Evolutionary conservation across 495 filamentous ascomycete species (phyloP), one percentile per base, ranked within the genome.

Genomic region (Cenococcum geophilum): DNA sequence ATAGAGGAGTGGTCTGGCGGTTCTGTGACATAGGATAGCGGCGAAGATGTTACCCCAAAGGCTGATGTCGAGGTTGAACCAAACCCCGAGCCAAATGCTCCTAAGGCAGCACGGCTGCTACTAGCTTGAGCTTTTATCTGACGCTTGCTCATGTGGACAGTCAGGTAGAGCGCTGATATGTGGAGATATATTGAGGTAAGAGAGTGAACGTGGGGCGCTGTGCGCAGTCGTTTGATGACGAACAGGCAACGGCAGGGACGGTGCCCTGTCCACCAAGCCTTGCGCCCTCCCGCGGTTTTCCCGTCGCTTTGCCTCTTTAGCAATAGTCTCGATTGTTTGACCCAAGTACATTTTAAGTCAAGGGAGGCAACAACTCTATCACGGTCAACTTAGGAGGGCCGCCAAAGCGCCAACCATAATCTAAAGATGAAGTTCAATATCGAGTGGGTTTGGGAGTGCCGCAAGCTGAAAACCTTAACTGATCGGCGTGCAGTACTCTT

Each of bases 381-480:
- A n/a, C 20, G 32, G 16, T 18, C 51, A n/a, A 18, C 60, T 18
- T 20, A n/a, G 23, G 51, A 47, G 51, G 23, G 34, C 18, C 23
- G 47, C 20, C 36, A 14, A 45, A 45, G 18, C 14, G 11, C 21
- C 14, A 53, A 25, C 20, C 45, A 21, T 37, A 25, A 36, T 27
- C 36, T 71, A 78, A 86, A 75, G 61, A 98, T 98, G 93, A 93
- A 87, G 82, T 97, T 97, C 80, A 89, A 90, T 67, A 97, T 97
- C 67, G 93, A 95, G 86, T 89, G 80, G 63, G 81, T 72, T 18
- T 16, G 6, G 23, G 48, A 32, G 43, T 37, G 5, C 45, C 20
- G 27, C 53, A n/a, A 40, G 35, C 52, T 57, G 58, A 34, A 48
- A 2, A 59, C 37, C 68, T 35, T 64, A 45, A 16, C 40, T 67